These are phyloP conservation scores for Citrus unshiu DNA, from an alignment of 345 rosid species.

Conservation along the genomic window DNA sequence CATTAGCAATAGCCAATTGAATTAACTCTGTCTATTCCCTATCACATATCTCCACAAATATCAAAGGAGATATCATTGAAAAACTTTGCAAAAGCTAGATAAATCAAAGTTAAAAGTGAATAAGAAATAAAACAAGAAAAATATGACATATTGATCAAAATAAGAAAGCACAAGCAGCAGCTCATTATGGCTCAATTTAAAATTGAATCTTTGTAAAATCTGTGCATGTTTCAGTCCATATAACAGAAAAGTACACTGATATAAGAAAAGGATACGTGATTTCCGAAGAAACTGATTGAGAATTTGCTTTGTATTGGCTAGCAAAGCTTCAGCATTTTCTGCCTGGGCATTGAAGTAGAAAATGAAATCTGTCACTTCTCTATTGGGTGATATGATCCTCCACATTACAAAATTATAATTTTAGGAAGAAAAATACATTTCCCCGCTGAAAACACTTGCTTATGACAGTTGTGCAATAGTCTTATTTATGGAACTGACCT, in stretches of 20 bases:
- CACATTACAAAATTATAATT: background rate
- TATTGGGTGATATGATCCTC: background rate
- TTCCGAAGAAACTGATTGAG: constrained; percentile 83
- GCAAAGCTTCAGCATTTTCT: constrained; percentile 88
- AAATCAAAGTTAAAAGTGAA: background rate
- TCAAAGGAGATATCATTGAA: constrained; percentile 1
- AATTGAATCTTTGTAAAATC: background rate
- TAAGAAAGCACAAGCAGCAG: background rate
- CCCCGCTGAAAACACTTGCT: background rate
- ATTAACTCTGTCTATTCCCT: background rate
- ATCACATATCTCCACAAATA: background rate
- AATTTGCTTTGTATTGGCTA: constrained; percentile 93
- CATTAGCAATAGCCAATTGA: constrained; percentile 10
- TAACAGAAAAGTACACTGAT: background rate
- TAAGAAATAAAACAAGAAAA: background rate
- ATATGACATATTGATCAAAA: background rate
- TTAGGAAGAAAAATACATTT: background rate
- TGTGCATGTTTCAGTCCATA: background rate
- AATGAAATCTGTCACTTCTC: constrained; percentile 14
- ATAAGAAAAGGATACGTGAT: constrained; percentile 66
- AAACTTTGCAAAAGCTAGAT: background rate
- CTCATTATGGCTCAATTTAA: background rate
- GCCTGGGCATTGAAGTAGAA: constrained; percentile 39
- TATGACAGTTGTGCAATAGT: background rate
- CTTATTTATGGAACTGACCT: constrained; percentile 44